Evolutionary conservation across 805 yeast genomes (phyloP).

Genomic region (Cyberlindnera samutprakarnensis): DNA sequence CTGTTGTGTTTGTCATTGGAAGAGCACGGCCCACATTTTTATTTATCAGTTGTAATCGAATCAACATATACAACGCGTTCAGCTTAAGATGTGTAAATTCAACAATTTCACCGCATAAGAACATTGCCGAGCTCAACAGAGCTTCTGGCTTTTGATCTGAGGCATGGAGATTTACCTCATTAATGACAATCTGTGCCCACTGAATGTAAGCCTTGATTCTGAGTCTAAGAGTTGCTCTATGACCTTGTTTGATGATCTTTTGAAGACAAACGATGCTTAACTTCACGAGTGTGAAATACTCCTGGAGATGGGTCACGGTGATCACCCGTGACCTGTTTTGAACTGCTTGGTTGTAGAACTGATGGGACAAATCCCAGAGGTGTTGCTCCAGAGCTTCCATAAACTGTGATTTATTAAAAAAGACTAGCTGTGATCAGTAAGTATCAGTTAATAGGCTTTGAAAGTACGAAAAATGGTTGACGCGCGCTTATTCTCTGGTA

Average conservation of each 20-base stretch:
- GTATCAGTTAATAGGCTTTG: too few relatives aligned
- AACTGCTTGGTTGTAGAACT: constrained; percentile 9
- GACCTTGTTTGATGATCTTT: constrained; percentile 16
- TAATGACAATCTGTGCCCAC: constrained; percentile 22
- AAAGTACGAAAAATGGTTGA: too few relatives aligned
- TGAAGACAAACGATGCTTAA: constrained; percentile 22
- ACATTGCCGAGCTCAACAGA: constrained; percentile 9
- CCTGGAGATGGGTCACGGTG: constrained; percentile 19
- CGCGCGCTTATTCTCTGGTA: too few relatives aligned
- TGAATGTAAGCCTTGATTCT: constrained; percentile 20
- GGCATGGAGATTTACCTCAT: constrained; percentile 3
- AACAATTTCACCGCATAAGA: too few relatives aligned
- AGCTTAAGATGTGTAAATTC: not conserved
- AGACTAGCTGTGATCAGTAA: too few relatives aligned
- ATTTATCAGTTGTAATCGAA: constrained; percentile 4
- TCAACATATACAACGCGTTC: constrained; percentile 5
- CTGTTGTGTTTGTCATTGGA: constrained; percentile 1
- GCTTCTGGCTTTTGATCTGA: constrained; percentile 7
- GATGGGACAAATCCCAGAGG: constrained; percentile 5
- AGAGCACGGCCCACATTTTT: constrained; percentile 9
- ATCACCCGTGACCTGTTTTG: constrained; percentile 6
- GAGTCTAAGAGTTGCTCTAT: constrained; percentile 20
- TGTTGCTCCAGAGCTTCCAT: constrained; percentile 8
- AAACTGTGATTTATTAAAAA: too few relatives aligned
- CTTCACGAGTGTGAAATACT: constrained; percentile 26